phyloP scores from a whole-genome alignment of 2,329 filamentous ascomycete genomes.

The Mycosphaerella sp. region DNA sequence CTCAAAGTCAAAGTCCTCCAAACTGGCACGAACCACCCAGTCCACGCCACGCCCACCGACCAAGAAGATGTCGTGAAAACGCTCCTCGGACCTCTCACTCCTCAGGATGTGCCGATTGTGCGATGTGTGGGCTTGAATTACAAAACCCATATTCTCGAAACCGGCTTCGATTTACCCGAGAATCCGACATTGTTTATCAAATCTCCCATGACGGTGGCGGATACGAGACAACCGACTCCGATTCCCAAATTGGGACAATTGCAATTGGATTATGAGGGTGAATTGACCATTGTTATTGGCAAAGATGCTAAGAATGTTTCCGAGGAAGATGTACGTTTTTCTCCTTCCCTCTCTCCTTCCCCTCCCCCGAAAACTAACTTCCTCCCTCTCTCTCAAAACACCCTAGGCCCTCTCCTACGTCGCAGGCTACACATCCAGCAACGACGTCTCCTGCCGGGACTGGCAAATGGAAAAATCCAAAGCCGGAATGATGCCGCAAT shows the following conservation, averaged over 20 bases:
- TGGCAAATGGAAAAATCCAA: slow-evolving; percentile 42
- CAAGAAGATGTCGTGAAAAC: slow-evolving; percentile 50
- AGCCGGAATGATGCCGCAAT: slow-evolving; percentile 51
- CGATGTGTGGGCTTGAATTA: slow-evolving; percentile 57
- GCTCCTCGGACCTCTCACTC: slow-evolving; percentile 48
- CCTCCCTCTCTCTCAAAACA: background rate
- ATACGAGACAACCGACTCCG: slow-evolving; percentile 60
- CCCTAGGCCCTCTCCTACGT: slow-evolving; percentile 59
- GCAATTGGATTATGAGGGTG: slow-evolving; percentile 70
- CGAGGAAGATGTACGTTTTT: slow-evolving; percentile 40
- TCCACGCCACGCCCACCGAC: slow-evolving; percentile 47
- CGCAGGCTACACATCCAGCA: slow-evolving; percentile 66
- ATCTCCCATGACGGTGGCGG: slow-evolving; percentile 58
- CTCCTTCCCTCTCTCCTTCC: background rate
- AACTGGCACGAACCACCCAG: slow-evolving; percentile 37
- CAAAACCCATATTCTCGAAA: slow-evolving; percentile 46
- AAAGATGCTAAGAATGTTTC: slow-evolving; percentile 59
- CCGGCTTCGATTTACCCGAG: slow-evolving; percentile 61
- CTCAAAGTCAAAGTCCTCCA: slow-evolving; percentile 49
- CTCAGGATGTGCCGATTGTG: slow-evolving; percentile 49
- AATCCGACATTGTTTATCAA: slow-evolving; percentile 72
- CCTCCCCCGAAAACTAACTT: no score
- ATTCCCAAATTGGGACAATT: slow-evolving; percentile 60
- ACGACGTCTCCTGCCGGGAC: slow-evolving; percentile 74
- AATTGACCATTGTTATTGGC: slow-evolving; percentile 67